These are phyloP conservation scores for Hyaloscypha bicolor DNA, from an alignment of 495 filamentous ascomycete species.

Conservation along the genomic window DNA sequence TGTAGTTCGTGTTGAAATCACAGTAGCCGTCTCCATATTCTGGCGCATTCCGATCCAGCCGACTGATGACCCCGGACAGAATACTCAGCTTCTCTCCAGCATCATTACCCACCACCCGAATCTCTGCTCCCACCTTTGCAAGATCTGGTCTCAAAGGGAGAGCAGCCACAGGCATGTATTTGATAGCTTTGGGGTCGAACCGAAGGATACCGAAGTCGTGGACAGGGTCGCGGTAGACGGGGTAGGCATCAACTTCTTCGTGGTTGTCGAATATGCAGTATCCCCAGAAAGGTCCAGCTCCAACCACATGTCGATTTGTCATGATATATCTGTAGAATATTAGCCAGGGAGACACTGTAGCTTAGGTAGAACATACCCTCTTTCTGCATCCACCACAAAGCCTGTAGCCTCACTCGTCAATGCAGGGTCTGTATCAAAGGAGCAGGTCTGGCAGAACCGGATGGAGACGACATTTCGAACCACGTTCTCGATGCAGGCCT, in stretches of 20 bases:
- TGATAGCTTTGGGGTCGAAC: constrained; percentile 93
- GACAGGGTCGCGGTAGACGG: constrained; percentile 97
- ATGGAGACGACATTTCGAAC: constrained; percentile 95
- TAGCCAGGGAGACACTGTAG: constrained; percentile 37
- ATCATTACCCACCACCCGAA: constrained; percentile 97
- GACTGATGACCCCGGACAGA: constrained; percentile 94
- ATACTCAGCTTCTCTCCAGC: constrained; percentile 99
- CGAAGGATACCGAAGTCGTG: constrained; percentile 98
- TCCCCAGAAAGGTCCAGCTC: constrained; percentile 94
- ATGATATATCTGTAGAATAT: constrained; percentile 63
- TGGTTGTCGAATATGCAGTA: constrained; percentile 99
- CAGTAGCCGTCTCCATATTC: constrained; percentile 99
- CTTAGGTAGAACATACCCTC: constrained; percentile 60
- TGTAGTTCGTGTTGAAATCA: constrained; percentile 99
- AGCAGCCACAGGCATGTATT: constrained; percentile 87
- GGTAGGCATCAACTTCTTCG: constrained; percentile 93
- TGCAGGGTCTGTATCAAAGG: constrained; percentile 94
- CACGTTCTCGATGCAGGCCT: constrained; percentile 90
- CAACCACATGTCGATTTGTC: constrained; percentile 93
- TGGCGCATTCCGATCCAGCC: constrained; percentile 92
- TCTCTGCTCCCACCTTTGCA: constrained; percentile 87
- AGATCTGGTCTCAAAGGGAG: constrained; percentile 85
- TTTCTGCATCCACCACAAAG: constrained; percentile 96
- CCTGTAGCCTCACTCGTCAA: constrained; percentile 94
- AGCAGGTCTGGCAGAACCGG: constrained; percentile 97